Evolutionary conservation across 2,329 filamentous ascomycete species (phyloP).

Genomic region (Chrysoporthe deuterocubensis): DNA sequence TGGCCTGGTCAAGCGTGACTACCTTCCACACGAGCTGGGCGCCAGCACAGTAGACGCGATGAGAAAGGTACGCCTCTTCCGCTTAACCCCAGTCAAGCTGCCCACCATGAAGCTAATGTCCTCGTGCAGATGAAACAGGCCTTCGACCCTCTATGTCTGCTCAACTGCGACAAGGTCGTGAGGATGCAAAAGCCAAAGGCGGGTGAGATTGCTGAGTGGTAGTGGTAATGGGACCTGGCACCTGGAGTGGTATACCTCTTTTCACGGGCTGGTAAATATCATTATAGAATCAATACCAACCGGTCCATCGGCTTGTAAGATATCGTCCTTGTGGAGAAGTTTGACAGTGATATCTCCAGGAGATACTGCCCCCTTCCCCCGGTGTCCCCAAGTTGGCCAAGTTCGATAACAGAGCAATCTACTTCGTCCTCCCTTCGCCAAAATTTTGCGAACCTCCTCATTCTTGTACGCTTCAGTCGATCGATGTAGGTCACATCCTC

Average conservation of each 20-base stretch:
- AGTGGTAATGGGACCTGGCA: not conserved
- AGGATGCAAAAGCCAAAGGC: conserved; percentile 60
- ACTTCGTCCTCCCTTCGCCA: too few species aligned
- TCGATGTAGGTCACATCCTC: too few species aligned
- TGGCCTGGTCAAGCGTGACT: conserved; percentile 83
- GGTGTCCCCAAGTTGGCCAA: too few species aligned
- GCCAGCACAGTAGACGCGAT: conserved; percentile 77
- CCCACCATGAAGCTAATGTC: not conserved
- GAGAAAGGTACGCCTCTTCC: conserved; percentile 65
- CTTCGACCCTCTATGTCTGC: conserved; percentile 73
- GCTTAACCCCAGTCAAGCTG: conserved; percentile 14
- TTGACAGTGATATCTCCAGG: not conserved
- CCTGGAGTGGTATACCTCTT: not conserved
- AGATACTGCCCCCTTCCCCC: too few species aligned
- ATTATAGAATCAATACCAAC: too few species aligned
- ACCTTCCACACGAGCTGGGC: conserved; percentile 78
- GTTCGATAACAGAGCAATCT: too few species aligned
- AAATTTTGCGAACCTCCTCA: too few species aligned
- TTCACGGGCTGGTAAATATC: not conserved
- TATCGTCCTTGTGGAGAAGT: not conserved
- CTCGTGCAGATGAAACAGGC: conserved; percentile 71
- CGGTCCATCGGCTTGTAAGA: too few species aligned
- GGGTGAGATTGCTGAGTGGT: conserved; percentile 53
- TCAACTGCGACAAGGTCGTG: conserved; percentile 73
- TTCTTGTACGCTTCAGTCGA: too few species aligned